These are phyloP conservation scores for Centrapalus pauciflorus DNA, from an alignment of 129 eudicot species.

Conservation along the genomic window DNA sequence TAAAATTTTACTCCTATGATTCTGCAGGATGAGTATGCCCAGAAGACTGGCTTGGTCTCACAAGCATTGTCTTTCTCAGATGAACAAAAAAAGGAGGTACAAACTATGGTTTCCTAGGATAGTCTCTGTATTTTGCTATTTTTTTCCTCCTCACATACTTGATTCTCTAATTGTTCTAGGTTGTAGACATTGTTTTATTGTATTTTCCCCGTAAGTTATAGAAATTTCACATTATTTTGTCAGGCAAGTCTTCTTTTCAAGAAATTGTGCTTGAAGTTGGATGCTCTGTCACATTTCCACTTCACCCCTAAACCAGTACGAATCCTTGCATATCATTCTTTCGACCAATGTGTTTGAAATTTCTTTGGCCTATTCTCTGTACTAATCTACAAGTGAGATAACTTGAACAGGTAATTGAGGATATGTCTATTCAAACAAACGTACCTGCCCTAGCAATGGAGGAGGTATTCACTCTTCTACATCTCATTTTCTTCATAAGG, in stretches of 20 bases:
- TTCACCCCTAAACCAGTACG: conserved; percentile 95
- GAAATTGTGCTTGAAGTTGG: conserved; percentile 75
- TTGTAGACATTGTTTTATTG: background rate
- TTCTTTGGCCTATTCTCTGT: background rate
- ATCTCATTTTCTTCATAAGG: background rate
- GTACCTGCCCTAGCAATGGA: conserved; percentile 96
- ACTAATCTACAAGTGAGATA: background rate
- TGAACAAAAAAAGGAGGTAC: conserved; percentile 90
- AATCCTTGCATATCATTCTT: background rate
- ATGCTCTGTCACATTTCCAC: conserved; percentile 96
- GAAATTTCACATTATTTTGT: conserved; percentile 12
- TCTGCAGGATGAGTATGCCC: conserved; percentile 85
- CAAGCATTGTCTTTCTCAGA: conserved; percentile 69
- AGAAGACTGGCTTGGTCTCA: conserved; percentile 78
- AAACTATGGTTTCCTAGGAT: background rate
- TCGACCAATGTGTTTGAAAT: background rate
- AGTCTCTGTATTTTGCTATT: background rate
- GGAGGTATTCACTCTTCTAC: conserved; percentile 52
- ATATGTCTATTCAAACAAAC: conserved; percentile 84
- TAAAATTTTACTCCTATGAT: background rate
- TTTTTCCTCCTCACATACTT: background rate
- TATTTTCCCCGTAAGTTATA: background rate
- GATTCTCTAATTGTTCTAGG: background rate
- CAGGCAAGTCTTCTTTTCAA: conserved; percentile 74
- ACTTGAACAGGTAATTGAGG: conserved; percentile 67